Evolutionary conservation across 352 stramenopile species (phyloP).

Genomic region (Paralagenidium karlingii): DNA sequence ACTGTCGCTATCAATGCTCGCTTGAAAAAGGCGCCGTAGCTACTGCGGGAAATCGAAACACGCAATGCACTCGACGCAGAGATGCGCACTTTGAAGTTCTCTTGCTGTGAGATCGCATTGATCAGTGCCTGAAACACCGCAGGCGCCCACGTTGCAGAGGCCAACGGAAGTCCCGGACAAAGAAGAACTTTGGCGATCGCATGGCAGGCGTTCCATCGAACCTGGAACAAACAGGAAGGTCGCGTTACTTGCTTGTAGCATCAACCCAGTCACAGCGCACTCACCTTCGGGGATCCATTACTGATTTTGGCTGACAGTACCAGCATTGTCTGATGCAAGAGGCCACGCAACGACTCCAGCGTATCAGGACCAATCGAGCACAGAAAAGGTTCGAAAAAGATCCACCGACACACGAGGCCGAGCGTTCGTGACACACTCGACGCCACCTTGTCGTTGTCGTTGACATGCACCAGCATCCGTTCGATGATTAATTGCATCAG

Average conservation of each 20-base stretch:
- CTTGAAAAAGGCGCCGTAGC: conserved; percentile 65
- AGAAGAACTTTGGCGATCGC: conserved; percentile 80
- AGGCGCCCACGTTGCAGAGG: conserved; percentile 63
- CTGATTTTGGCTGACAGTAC: conserved; percentile 65
- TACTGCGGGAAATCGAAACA: conserved; percentile 45
- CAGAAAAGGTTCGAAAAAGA: conserved; percentile 36
- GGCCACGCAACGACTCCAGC: conserved; percentile 20
- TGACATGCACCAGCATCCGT: conserved; percentile 75
- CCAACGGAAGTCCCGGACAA: conserved; percentile 60
- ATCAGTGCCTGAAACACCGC: conserved; percentile 64
- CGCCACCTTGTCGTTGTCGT: conserved; percentile 83
- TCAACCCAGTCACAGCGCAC: neutral
- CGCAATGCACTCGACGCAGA: conserved; percentile 66
- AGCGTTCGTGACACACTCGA: conserved; percentile 73
- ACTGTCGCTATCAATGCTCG: conserved; percentile 42
- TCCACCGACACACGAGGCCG: conserved; percentile 68
- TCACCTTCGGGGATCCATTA: conserved; percentile 71
- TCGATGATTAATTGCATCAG: conserved; percentile 59
- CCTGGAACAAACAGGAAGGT: no score
- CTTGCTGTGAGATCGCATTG: conserved; percentile 66
- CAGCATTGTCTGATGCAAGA: conserved; percentile 56
- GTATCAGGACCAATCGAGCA: conserved; percentile 7
- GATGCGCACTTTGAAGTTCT: conserved; percentile 85
- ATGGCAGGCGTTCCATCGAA: conserved; percentile 78
- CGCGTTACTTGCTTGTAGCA: neutral